phyloP scores from a whole-genome alignment of 176 grass and related monocot genomes.

The Tillandsia leiboldiana region DNA sequence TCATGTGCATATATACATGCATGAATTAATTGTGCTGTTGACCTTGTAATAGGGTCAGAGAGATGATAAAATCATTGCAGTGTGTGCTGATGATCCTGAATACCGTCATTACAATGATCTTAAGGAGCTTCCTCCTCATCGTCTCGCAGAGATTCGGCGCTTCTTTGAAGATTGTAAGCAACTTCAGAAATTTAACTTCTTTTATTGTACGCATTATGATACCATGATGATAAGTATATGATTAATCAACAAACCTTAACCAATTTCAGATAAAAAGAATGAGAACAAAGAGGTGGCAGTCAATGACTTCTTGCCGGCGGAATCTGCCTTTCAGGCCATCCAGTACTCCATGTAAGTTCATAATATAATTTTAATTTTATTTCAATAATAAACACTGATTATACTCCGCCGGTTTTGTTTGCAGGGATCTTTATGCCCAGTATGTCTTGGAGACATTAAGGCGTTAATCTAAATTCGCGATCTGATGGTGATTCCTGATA shows the following conservation, averaged over 20 bases:
- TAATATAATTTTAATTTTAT: too few relatives aligned
- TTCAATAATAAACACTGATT: background rate
- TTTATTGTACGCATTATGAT: background rate
- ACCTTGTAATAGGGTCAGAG: conserved; percentile 25
- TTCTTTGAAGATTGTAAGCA: conserved; percentile 43
- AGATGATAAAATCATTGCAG: conserved; percentile 41
- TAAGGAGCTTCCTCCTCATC: conserved; percentile 31
- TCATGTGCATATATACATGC: too few relatives aligned
- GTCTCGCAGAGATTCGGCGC: conserved; percentile 34
- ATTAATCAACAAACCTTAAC: conserved; percentile 4
- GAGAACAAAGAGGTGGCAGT: conserved; percentile 36
- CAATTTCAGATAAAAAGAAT: conserved; percentile 32
- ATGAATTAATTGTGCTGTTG: too few relatives aligned
- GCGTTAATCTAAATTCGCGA: conserved; percentile 6
- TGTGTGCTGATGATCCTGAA: conserved; percentile 6
- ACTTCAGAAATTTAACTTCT: too few relatives aligned
- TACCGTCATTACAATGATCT: conserved; percentile 39
- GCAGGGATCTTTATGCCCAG: conserved; percentile 37
- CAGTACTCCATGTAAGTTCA: conserved; percentile 30
- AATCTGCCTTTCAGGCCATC: conserved; percentile 28
- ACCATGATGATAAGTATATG: background rate
- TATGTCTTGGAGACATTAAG: conserved; percentile 37
- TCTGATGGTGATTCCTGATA: too few relatives aligned
- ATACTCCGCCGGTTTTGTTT: background rate
- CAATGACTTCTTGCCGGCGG: conserved; percentile 26